A percentile compares a stretch with the other conserved stretches of the same genome.
Conservation (phyloP, 176 grass and related monocot species). For the Bothriochloa decipiens region DNA sequence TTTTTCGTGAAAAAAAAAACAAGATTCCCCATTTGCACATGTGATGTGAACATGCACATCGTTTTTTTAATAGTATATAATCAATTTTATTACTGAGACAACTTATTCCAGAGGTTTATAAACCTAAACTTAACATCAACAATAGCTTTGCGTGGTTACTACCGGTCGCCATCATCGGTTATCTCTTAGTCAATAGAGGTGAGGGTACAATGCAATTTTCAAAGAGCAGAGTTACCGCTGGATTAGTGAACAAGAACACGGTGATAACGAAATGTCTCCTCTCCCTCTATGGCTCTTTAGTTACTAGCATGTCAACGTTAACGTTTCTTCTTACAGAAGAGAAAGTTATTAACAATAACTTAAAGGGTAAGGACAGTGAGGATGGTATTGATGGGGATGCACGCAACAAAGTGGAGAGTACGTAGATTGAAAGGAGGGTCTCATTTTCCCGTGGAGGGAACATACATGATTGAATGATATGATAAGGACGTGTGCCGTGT, state of each 20-base stretch:
- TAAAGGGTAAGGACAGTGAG: neutral
- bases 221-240: neutral
- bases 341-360: neutral
- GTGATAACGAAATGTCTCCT: neutral
- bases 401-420: constrained; percentile 13
- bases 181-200: too few relatives aligned
- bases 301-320: neutral
- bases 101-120: too few relatives aligned
- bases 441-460: neutral
- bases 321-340: neutral
- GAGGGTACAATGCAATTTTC: neutral
- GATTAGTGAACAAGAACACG: neutral
- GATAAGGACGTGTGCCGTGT: neutral
- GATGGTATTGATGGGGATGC: neutral
- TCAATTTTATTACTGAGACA: too few relatives aligned
- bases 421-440: neutral
- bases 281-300: neutral
- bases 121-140: too few relatives aligned
- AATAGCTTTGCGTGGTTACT: too few relatives aligned
- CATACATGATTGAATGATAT: constrained; percentile 1
- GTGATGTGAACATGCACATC: too few relatives aligned
- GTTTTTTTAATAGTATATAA: too few relatives aligned
- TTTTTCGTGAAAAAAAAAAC: too few relatives aligned
- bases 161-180: too few relatives aligned
- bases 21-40: neutral